Percentiles rank a stretch among this genome's conserved stretches.
Evolutionary conservation across 768 basidiomycete genomes (phyloP).

Genomic region (Psilocybe cyanescens): DNA sequence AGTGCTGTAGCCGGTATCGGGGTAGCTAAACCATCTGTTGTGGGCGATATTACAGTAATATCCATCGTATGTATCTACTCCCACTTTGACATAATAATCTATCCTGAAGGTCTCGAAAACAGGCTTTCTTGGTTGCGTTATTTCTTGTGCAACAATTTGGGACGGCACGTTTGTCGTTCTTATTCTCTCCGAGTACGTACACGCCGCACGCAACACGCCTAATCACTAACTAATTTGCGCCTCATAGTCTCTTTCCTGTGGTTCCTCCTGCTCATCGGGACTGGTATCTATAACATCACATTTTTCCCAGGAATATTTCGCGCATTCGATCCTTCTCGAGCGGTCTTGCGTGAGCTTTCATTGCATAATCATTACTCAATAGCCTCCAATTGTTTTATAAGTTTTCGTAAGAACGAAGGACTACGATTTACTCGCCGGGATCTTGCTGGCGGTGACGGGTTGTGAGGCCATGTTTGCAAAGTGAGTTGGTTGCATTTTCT

Average conservation of each 20-base stretch:
- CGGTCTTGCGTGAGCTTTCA: constrained; percentile 54
- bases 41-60: constrained; percentile 53
- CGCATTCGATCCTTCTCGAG: constrained; percentile 69
- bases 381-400: constrained; percentile 21
- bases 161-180: constrained; percentile 50
- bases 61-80: constrained; percentile 48
- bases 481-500: constrained; percentile 33
- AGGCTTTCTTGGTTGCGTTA: constrained; percentile 59
- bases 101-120: neutral
- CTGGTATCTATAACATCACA: constrained; percentile 63
- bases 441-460: constrained; percentile 71
- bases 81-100: neutral
- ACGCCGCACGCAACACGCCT: too few relatives aligned
- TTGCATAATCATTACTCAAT: neutral
- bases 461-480: constrained; percentile 73
- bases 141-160: constrained; percentile 67
- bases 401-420: constrained; percentile 68
- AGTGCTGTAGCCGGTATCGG: constrained; percentile 73
- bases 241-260: constrained; percentile 55
- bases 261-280: constrained; percentile 53
- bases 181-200: constrained; percentile 57
- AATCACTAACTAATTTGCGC: neutral
- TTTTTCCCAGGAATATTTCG: constrained; percentile 61
- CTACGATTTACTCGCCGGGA: constrained; percentile 64
- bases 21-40: constrained; percentile 55